A percentile compares a stretch with the other conserved stretches of the same genome.
Evolutionary conservation across 2,329 filamentous ascomycete species (phyloP).

Genomic region (Cladosporium austrohemisphaericum): DNA sequence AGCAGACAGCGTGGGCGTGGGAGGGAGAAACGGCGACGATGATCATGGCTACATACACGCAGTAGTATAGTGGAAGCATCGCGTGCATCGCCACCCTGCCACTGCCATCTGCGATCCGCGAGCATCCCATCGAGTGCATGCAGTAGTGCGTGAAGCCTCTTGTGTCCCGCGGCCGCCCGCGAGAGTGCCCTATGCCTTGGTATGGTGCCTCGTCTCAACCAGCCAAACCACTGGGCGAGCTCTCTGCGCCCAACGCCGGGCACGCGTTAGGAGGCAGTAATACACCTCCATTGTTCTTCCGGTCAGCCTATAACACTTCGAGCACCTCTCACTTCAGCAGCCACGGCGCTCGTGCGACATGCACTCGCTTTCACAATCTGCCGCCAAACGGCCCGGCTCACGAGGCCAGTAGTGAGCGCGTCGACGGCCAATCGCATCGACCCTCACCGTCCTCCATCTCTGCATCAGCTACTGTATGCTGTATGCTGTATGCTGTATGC

Average conservation of each 20-base stretch:
- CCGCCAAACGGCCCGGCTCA: conserved; percentile 9
- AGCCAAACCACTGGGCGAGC: background rate
- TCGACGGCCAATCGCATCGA: background rate
- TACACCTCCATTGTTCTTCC: too few relatives aligned
- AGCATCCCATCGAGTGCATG: background rate
- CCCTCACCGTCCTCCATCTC: too few relatives aligned
- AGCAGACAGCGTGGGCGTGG: too few relatives aligned
- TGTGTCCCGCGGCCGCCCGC: background rate
- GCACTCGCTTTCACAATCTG: background rate
- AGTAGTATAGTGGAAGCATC: too few relatives aligned
- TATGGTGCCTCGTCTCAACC: background rate
- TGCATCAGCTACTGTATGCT: too few relatives aligned
- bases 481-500: too few relatives aligned
- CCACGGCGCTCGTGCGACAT: conserved; percentile 12
- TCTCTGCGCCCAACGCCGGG: too few relatives aligned
- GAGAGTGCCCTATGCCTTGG: too few relatives aligned
- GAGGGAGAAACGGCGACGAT: too few relatives aligned
- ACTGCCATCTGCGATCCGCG: conserved; percentile 7
- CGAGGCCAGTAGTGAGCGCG: conserved; percentile 1
- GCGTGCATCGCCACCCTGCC: conserved; percentile 10
- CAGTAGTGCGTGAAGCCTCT: conserved; percentile 1
- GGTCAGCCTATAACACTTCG: too few relatives aligned
- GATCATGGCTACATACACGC: conserved; percentile 13
- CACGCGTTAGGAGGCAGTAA: too few relatives aligned
- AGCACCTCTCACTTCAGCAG: background rate